Conservation (phyloP, 306 rosid genomes). For the Trichosanthes truncata region DNA sequence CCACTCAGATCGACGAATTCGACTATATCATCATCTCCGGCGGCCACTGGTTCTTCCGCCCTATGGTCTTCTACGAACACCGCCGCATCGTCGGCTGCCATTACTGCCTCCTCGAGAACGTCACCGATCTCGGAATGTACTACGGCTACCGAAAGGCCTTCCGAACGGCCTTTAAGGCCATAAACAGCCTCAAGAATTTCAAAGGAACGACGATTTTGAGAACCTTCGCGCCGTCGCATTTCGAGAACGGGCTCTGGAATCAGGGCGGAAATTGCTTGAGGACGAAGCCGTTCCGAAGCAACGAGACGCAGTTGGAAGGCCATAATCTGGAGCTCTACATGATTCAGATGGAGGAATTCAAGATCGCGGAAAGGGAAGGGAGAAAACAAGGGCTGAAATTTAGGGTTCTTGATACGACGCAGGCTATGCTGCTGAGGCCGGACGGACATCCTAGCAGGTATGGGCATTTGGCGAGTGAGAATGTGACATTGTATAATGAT, state of each 20-base stretch:
- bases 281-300: slow-evolving; percentile 56
- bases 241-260: slow-evolving; percentile 75
- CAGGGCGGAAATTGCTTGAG: slow-evolving; percentile 68
- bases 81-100: slow-evolving; percentile 54
- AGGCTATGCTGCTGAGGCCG: slow-evolving; percentile 54
- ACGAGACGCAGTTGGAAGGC: slow-evolving; percentile 53
- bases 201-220: slow-evolving; percentile 56
- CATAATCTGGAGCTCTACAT: slow-evolving; percentile 40
- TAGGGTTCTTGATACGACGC: slow-evolving; percentile 55
- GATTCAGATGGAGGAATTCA: slow-evolving; percentile 69
- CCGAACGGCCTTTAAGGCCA: slow-evolving; percentile 47
- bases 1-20: slow-evolving; percentile 37
- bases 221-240: slow-evolving; percentile 72
- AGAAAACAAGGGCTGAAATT: slow-evolving; percentile 40
- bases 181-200: slow-evolving; percentile 39
- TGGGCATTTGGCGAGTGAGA: slow-evolving; percentile 69
- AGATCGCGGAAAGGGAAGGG: slow-evolving; percentile 47
- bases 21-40: slow-evolving; percentile 53
- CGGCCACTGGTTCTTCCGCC: slow-evolving; percentile 75
- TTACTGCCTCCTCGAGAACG: slow-evolving; percentile 44
- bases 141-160: slow-evolving; percentile 58
- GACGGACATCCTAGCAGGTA: slow-evolving; percentile 86
- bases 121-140: slow-evolving; percentile 49
- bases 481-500: slow-evolving; percentile 68
- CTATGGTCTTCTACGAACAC: slow-evolving; percentile 47